Evolutionary conservation across 192 early-diverging fungal species (phyloP).

Genomic region (Backusella sp.): DNA sequence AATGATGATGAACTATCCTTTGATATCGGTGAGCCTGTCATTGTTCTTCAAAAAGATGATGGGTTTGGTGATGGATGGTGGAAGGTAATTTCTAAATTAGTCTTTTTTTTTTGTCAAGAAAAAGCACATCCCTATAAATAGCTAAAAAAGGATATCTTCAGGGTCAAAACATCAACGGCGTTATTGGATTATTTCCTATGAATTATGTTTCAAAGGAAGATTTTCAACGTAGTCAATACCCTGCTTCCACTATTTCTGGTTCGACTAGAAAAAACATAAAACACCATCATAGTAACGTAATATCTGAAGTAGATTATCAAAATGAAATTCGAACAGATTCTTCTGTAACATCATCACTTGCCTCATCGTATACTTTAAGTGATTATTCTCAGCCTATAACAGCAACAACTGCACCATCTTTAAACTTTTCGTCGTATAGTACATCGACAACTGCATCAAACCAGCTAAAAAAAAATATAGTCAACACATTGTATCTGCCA

Average conservation of each 20-base stretch:
- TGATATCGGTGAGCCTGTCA: conserved; percentile 58
- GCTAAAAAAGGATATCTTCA: conserved; percentile 21
- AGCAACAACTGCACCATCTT: not conserved
- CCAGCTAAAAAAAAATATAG: not conserved
- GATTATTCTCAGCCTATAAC: not conserved
- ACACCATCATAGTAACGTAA: not conserved
- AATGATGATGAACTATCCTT: conserved; percentile 73
- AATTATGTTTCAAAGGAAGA: conserved; percentile 54
- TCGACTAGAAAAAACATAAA: not conserved
- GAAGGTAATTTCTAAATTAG: conserved; percentile 45
- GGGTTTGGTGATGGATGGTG: conserved; percentile 83
- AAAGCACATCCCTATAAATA: not conserved
- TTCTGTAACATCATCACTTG: conserved; percentile 2
- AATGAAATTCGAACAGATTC: not conserved
- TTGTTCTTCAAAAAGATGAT: conserved; percentile 73
- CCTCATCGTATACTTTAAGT: not conserved
- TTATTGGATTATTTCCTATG: conserved; percentile 72
- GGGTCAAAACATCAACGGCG: conserved; percentile 62
- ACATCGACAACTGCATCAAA: not conserved
- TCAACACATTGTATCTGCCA: not conserved
- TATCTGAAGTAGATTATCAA: not conserved
- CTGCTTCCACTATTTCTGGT: not conserved
- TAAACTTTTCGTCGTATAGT: not conserved
- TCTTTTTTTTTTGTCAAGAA: not conserved
- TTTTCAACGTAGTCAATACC: not conserved